phyloP scores from a whole-genome alignment of 768 basidiomycete species.

The Lentinula aciculospora region DNA sequence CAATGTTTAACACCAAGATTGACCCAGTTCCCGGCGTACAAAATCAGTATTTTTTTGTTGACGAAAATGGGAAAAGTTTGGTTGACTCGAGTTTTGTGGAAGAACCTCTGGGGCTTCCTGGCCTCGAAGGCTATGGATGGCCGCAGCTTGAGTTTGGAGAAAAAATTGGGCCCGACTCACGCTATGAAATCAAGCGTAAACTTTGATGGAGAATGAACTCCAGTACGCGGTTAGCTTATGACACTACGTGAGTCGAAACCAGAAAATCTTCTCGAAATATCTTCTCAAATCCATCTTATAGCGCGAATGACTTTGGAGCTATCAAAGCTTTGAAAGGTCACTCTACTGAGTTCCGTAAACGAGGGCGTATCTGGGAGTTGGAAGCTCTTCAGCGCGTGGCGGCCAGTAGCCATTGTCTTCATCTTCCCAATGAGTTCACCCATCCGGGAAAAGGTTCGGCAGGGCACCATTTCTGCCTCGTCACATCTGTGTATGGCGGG shows the following conservation, averaged over 20 bases:
- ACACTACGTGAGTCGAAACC: conserved; percentile 14
- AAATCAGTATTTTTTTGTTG: conserved; percentile 17
- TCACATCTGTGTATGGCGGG: conserved; percentile 8
- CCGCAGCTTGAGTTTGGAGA: conserved; percentile 20
- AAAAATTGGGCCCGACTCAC: conserved; percentile 17
- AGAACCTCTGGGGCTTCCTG: conserved; percentile 24
- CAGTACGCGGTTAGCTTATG: conserved; percentile 23
- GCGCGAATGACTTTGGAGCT: conserved; percentile 20
- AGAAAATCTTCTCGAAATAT: neutral
- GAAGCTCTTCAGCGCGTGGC: neutral
- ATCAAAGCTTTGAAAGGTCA: conserved; percentile 23
- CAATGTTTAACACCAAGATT: neutral
- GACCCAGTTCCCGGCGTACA: neutral
- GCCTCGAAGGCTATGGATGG: conserved; percentile 21
- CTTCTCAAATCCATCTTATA: neutral
- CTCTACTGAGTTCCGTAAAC: conserved; percentile 14
- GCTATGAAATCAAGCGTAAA: conserved; percentile 21
- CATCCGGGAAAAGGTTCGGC: conserved; percentile 6
- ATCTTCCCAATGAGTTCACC: conserved; percentile 6
- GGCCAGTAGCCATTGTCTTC: conserved; percentile 9
- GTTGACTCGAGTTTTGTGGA: conserved; percentile 21
- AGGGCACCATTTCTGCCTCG: conserved; percentile 11
- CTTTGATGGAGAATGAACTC: conserved; percentile 25
- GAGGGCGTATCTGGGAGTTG: conserved; percentile 16
- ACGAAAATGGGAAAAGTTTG: conserved; percentile 12